These are phyloP conservation scores for Monosporascus sp. DNA, from an alignment of 2,329 filamentous ascomycete genomes.

Conservation along the genomic window DNA sequence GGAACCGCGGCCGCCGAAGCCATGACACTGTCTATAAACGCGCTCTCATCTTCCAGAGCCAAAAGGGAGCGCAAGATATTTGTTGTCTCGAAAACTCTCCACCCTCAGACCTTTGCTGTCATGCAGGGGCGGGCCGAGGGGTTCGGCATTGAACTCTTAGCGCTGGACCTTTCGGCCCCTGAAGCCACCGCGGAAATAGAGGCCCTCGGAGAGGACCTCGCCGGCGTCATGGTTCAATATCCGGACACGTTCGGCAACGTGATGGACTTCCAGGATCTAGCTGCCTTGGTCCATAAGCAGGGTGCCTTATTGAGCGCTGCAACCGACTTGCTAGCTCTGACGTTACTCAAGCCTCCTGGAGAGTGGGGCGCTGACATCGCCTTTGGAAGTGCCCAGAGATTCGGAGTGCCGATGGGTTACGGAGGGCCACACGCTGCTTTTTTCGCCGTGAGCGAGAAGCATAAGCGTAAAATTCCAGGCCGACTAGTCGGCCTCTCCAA, in stretches of 20 bases:
- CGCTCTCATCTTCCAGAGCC: constrained; percentile 64
- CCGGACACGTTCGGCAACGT: constrained; percentile 84
- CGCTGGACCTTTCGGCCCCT: constrained; percentile 65
- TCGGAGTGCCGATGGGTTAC: constrained; percentile 87
- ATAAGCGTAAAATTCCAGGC: constrained; percentile 92
- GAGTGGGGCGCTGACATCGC: constrained; percentile 95
- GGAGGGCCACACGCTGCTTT: constrained; percentile 96
- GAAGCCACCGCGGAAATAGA: constrained; percentile 59
- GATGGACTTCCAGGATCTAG: constrained; percentile 67
- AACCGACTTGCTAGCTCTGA: constrained; percentile 84
- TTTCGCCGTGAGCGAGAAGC: constrained; percentile 85
- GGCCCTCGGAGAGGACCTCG: constrained; percentile 71
- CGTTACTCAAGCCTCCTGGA: constrained; percentile 80
- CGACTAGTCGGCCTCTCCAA: constrained; percentile 88
- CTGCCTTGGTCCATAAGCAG: constrained; percentile 70
- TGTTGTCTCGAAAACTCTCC: constrained; percentile 75
- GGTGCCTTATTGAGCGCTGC: constrained; percentile 80
- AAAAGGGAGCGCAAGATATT: constrained; percentile 75
- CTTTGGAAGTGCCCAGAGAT: constrained; percentile 86
- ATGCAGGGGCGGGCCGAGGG: constrained; percentile 81
- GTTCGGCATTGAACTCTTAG: constrained; percentile 78
- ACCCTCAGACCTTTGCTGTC: constrained; percentile 82
- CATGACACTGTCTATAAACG: constrained; percentile 86
- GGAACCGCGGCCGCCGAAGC: constrained; percentile 90
- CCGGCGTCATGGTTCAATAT: constrained; percentile 93